Evolutionary conservation across 1,284 basidiomycete species (phyloP).

Genomic region (Nidula niveotomentosa): DNA sequence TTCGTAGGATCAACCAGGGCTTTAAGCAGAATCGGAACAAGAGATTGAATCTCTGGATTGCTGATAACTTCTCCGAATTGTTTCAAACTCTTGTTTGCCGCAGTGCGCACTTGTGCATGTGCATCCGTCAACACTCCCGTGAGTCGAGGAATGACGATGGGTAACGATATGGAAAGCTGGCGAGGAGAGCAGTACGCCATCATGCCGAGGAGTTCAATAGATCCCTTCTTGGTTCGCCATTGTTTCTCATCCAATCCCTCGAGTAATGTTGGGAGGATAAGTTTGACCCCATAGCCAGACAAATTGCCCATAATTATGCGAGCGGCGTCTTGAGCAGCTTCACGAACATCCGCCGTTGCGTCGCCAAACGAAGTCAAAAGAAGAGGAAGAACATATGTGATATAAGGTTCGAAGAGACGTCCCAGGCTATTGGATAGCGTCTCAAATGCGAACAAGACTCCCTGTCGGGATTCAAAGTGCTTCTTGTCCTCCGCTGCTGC

Average conservation of each 20-base stretch:
- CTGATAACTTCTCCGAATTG: constrained; percentile 97
- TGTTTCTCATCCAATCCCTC: constrained; percentile 97
- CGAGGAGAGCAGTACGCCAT: constrained; percentile 99
- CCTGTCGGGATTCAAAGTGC: constrained; percentile 84
- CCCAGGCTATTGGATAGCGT: constrained; percentile 86
- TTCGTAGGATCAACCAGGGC: constrained; percentile 96
- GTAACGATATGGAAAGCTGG: constrained; percentile 93
- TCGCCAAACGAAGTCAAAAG: constrained; percentile 93
- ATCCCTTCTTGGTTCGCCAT: constrained; percentile 98
- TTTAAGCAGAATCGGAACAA: constrained; percentile 93
- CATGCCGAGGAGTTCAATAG: constrained; percentile 96
- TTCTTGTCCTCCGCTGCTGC: constrained; percentile 91
- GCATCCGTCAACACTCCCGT: constrained; percentile 97
- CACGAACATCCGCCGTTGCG: constrained; percentile 84
- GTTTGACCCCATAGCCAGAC: constrained; percentile 94
- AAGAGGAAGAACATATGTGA: constrained; percentile 85
- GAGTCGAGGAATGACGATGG: constrained; percentile 94
- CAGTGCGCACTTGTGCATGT: constrained; percentile 92
- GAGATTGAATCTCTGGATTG: constrained; percentile 92
- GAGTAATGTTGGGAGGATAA: constrained; percentile 89
- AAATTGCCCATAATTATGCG: constrained; percentile 95
- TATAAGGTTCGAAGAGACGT: constrained; percentile 93
- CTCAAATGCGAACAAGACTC: constrained; percentile 95
- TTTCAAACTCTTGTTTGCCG: constrained; percentile 96
- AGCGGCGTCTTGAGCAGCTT: constrained; percentile 93